Evolutionary conservation across 2,329 filamentous ascomycete species (phyloP), one percentile per base, ranked within the genome.

Genomic region (Colletotrichum abscissum): DNA sequence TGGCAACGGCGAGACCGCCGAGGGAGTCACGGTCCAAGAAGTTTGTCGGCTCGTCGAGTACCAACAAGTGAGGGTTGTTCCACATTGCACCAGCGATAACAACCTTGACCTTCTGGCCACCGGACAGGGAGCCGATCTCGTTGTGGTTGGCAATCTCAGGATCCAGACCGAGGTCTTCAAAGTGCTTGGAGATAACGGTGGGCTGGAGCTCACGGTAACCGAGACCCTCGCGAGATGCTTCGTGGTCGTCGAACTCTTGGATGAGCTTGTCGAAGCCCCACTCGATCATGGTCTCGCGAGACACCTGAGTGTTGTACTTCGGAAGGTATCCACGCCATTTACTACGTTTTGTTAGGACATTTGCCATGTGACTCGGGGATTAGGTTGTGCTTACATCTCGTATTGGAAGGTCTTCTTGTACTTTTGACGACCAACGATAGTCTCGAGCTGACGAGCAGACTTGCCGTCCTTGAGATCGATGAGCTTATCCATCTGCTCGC

Each of bases 381-480:
- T 22, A 58, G 14, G 14, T 12, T 3, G 54, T 52, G 85, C 90
- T 87, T 89, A 92, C 90, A 98, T 91, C 87, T 98, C 96, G 81
- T 98, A 98, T 88, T 98, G 95, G 90, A 97, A 98, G 54, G 93
- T 94, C 91, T 99, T 99, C 92, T 99, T 98, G 87, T 91, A 98
- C 88, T 99, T 99, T 82, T 98, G 95, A 78, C 97, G 93, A 88
- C 97, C 97, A 78, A 99, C 97, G 33, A 99, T 88, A 19, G 93
- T 88, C 83, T 99, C 97, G 64, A 99, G 87, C 80, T 94, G 93
- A 75, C 93, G 91, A 28, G 88, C 84, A 14, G 94, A 93, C 79
- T 91, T 93, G 78, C 96, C 96, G 77, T 98, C 95, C 56, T 92
- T 92, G 58, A 98, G 84, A 76, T 98, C 94, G 76, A 99, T 89